Conservation (phyloP, 2,329 filamentous ascomycete genomes). For the Colletotrichum somersetense region DNA sequence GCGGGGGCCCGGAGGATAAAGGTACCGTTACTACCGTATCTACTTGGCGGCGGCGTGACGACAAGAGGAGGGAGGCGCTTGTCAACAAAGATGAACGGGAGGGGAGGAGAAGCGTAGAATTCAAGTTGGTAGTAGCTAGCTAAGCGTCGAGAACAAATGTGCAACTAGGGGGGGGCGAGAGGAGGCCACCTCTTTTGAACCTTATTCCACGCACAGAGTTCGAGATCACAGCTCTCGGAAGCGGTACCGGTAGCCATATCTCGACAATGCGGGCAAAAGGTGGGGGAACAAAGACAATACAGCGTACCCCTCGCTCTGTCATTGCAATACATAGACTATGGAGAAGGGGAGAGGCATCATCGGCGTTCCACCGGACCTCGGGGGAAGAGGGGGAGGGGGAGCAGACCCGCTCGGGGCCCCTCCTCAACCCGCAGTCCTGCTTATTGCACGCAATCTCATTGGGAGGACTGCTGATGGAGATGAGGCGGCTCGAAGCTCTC, state of each 20-base stretch:
- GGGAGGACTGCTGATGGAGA: slow-evolving; percentile 18
- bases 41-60: neutral
- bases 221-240: slow-evolving; percentile 6
- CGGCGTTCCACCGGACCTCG: slow-evolving; percentile 14
- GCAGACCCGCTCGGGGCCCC: slow-evolving; percentile 34
- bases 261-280: slow-evolving; percentile 7
- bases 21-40: neutral
- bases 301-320: neutral
- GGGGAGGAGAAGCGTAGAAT: neutral
- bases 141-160: neutral
- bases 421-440: slow-evolving; percentile 15
- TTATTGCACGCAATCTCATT: slow-evolving; percentile 32
- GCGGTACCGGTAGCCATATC: slow-evolving; percentile 6
- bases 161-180: neutral
- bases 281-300: neutral
- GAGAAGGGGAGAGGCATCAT: neutral
- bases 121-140: neutral
- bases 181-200: slow-evolving; percentile 32
- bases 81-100: neutral
- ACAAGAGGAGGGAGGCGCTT: neutral
- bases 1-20: neutral
- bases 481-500: slow-evolving; percentile 24
- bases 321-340: neutral
- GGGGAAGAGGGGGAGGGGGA: neutral
- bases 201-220: slow-evolving; percentile 13